These are phyloP conservation scores for slime mould (Dictyostelium discoideum) DNA, from an alignment of 78 protist genomes.

Conservation along the genomic window DNA sequence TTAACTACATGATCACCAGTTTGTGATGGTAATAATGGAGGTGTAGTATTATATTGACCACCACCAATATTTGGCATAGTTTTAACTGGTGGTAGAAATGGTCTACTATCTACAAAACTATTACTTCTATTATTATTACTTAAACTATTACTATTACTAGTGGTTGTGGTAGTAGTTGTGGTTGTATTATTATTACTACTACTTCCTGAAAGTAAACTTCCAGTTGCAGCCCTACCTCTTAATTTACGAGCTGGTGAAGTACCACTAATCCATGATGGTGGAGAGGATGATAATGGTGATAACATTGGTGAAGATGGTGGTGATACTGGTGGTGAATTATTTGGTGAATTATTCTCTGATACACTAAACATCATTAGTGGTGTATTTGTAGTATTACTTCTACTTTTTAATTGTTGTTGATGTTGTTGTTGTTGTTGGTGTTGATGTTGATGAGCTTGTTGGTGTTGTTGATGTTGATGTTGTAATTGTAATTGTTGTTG, in stretches of 20 bases:
- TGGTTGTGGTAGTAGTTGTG: background rate
- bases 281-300: background rate
- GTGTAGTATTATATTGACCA: background rate
- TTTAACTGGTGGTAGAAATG: background rate
- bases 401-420: background rate
- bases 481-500: background rate
- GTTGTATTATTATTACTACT: background rate
- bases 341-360: slow-evolving; percentile 22
- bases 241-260: slow-evolving; percentile 56
- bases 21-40: slow-evolving; percentile 10
- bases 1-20: background rate
- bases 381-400: background rate
- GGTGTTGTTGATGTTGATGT: background rate
- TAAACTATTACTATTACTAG: background rate
- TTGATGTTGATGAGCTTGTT: background rate
- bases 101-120: background rate
- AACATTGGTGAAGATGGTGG: slow-evolving; percentile 36
- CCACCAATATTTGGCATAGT: slow-evolving; percentile 21
- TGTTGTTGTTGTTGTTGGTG: background rate
- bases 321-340: slow-evolving; percentile 40
- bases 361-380: background rate
- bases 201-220: background rate
- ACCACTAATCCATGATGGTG: slow-evolving; percentile 66
- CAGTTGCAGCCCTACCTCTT: slow-evolving; percentile 18
- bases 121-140: background rate